Evolutionary conservation across 495 filamentous ascomycete genomes (phyloP).

Genomic region (Lophiostoma macrostomum): DNA sequence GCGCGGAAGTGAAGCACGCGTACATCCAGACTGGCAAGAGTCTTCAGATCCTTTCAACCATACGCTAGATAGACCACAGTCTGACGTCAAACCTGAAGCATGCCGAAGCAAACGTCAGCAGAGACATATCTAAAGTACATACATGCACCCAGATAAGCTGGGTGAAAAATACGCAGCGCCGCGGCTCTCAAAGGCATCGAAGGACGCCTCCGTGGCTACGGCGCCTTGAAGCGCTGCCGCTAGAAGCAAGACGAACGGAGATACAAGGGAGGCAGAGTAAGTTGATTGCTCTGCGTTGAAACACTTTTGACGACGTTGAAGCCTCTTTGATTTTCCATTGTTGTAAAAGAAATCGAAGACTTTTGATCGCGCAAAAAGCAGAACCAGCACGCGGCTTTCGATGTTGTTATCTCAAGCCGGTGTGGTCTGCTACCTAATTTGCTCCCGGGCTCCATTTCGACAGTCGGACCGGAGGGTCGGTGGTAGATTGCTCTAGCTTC

Average conservation of each 20-base stretch:
- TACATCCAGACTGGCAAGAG: too few relatives aligned
- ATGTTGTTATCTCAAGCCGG: slow-evolving; percentile 54
- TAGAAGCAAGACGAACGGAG: slow-evolving; percentile 31
- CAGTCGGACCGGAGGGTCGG: background rate
- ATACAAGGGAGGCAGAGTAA: slow-evolving; percentile 47
- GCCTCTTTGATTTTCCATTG: slow-evolving; percentile 68
- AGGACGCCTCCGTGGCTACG: too few relatives aligned
- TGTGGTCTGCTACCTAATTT: slow-evolving; percentile 34
- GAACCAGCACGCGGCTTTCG: slow-evolving; percentile 39
- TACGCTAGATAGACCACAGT: too few relatives aligned
- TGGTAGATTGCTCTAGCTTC: slow-evolving; percentile 2
- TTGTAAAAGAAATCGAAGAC: slow-evolving; percentile 80
- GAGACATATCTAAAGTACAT: background rate
- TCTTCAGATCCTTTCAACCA: too few relatives aligned
- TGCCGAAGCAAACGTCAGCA: too few relatives aligned
- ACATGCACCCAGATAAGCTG: background rate
- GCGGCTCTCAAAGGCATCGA: too few relatives aligned
- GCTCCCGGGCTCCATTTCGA: slow-evolving; percentile 20
- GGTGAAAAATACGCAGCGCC: background rate
- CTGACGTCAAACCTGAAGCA: too few relatives aligned
- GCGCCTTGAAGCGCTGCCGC: background rate
- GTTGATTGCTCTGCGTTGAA: slow-evolving; percentile 64
- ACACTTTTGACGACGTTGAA: slow-evolving; percentile 75
- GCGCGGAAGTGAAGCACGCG: too few relatives aligned
- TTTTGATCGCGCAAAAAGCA: slow-evolving; percentile 51